These are phyloP conservation scores for Papilionanthe hybrid DNA, from an alignment of 116 monocot species.

Conservation along the genomic window DNA sequence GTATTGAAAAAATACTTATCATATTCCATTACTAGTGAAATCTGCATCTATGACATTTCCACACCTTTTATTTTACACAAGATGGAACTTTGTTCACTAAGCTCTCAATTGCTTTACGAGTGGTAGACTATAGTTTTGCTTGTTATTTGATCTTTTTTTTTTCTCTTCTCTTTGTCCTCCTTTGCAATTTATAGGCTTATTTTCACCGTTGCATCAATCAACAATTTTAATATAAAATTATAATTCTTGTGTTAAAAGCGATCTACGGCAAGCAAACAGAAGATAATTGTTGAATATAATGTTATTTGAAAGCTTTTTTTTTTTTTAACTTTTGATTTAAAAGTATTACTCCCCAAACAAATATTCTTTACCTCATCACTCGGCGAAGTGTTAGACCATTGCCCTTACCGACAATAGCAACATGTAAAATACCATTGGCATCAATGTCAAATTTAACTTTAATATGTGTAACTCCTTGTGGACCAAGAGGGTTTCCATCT, in stretches of 20 bases:
- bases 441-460: conserved; percentile 97
- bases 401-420: conserved; percentile 81
- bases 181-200: conserved; percentile 85
- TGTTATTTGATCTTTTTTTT: conserved; percentile 90
- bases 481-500: conserved; percentile 88
- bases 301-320: too few relatives aligned
- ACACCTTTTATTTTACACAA: conserved; percentile 75
- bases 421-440: conserved; percentile 90
- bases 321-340: too few relatives aligned
- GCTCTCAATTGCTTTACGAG: conserved; percentile 90
- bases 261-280: too few relatives aligned
- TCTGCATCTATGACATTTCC: conserved; percentile 97
- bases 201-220: conserved; percentile 89
- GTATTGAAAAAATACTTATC: too few relatives aligned
- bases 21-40: conserved; percentile 59
- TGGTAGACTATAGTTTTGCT: conserved; percentile 78
- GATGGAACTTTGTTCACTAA: conserved; percentile 76
- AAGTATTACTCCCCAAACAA: too few relatives aligned
- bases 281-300: too few relatives aligned
- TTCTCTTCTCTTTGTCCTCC: conserved; percentile 93
- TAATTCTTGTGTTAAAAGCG: too few relatives aligned
- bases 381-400: conserved; percentile 81
- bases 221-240: not conserved
- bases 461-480: conserved; percentile 85
- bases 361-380: conserved; percentile 65